Percentiles rank a stretch among this genome's conserved stretches.
Conservation (phyloP, 202 grass and related monocot species). For the Carex arenaria region DNA sequence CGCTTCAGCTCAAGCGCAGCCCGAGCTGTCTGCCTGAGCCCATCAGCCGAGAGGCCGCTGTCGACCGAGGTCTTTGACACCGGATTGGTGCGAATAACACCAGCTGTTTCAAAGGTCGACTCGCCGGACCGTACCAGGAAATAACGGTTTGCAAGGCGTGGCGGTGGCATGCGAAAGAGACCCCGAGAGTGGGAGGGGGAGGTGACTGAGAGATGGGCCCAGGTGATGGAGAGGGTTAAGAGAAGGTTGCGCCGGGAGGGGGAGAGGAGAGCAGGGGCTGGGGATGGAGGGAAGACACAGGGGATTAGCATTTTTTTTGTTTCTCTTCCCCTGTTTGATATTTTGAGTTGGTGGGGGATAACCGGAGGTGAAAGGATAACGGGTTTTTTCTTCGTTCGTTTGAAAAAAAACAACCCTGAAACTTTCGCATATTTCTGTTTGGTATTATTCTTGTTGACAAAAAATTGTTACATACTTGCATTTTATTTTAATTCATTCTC, state of each 20-base stretch:
- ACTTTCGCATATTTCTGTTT: neutral
- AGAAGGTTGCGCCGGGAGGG: neutral
- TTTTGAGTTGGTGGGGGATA: neutral
- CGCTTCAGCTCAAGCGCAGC: constrained; percentile 71
- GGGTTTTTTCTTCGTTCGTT: neutral
- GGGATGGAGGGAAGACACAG: constrained; percentile 8
- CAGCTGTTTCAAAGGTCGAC: constrained; percentile 72
- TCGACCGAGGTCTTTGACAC: constrained; percentile 89
- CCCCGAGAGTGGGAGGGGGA: constrained; percentile 47
- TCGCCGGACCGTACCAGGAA: constrained; percentile 86
- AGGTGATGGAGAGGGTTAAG: constrained; percentile 40
- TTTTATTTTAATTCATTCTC: neutral
- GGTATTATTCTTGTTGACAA: neutral
- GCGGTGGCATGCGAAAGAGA: constrained; percentile 88
- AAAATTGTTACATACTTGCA: neutral
- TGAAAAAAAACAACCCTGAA: neutral
- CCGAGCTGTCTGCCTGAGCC: constrained; percentile 55
- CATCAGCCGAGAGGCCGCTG: constrained; percentile 70
- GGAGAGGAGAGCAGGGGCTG: neutral
- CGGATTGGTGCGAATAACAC: constrained; percentile 72
- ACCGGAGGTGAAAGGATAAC: neutral
- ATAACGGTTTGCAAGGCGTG: constrained; percentile 68
- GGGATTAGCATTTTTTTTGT: constrained; percentile 29
- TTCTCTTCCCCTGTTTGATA: neutral
- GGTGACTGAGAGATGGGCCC: constrained; percentile 24